A percentile compares a stretch with the other conserved stretches of the same genome.
phyloP scores from a whole-genome alignment of 345 rosid genomes.

The Camelina laxa region DNA sequence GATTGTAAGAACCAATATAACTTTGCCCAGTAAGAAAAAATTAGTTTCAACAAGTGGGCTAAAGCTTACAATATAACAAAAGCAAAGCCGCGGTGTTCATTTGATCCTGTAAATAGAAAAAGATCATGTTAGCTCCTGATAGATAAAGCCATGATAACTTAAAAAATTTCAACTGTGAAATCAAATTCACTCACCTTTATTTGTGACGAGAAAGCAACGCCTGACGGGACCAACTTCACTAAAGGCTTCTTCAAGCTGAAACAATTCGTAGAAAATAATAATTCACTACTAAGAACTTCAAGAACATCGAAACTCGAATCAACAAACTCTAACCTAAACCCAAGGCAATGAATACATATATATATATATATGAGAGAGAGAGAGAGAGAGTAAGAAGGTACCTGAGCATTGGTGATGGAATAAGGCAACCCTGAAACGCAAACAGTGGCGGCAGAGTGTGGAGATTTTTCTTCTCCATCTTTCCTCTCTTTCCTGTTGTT shows the following conservation, averaged over 20 bases:
- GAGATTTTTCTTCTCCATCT: slow-evolving; percentile 53
- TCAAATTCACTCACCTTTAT: slow-evolving; percentile 56
- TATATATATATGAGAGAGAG: neutral
- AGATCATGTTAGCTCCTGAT: slow-evolving; percentile 22
- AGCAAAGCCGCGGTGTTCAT: slow-evolving; percentile 79
- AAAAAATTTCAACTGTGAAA: neutral
- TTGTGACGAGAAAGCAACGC: slow-evolving; percentile 84
- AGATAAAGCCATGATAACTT: neutral
- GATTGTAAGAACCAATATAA: neutral
- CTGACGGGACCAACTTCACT: slow-evolving; percentile 94
- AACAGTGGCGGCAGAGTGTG: slow-evolving; percentile 73
- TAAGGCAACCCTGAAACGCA: slow-evolving; percentile 84
- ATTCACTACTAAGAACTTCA: neutral
- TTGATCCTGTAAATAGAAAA: slow-evolving; percentile 58
- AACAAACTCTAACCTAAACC: neutral
- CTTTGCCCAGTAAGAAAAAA: slow-evolving; percentile 1
- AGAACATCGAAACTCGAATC: neutral
- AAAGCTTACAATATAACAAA: slow-evolving; percentile 82
- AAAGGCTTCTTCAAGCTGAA: slow-evolving; percentile 85
- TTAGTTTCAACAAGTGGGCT: neutral
- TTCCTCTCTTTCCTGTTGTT: slow-evolving; percentile 47
- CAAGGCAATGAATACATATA: neutral
- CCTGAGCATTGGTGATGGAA: slow-evolving; percentile 87
- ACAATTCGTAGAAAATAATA: neutral
- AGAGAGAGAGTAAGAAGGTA: slow-evolving; percentile 23